Percentiles rank a stretch among this genome's conserved stretches.
Evolutionary conservation across 2,329 filamentous ascomycete species (phyloP).

Genomic region (Fusarium nisikadoi): DNA sequence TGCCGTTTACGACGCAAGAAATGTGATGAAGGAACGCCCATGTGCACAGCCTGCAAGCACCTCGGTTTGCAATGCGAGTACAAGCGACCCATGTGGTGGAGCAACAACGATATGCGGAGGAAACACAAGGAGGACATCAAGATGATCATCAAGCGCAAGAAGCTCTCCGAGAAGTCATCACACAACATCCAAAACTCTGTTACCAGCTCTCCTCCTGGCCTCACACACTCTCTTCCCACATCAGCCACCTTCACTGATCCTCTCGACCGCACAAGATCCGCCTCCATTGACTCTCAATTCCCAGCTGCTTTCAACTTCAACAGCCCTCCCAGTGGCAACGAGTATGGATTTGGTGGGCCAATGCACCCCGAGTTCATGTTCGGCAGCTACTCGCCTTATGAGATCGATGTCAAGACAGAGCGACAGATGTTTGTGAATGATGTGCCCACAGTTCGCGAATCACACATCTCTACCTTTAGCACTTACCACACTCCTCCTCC

Average conservation of each 20-base stretch:
- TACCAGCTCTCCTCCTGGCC: slow-evolving; percentile 74
- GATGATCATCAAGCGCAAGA: slow-evolving; percentile 96
- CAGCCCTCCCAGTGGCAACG: slow-evolving; percentile 64
- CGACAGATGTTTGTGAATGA: slow-evolving; percentile 94
- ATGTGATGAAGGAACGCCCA: slow-evolving; percentile 72
- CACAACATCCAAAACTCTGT: slow-evolving; percentile 65
- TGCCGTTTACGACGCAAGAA: slow-evolving; percentile 75
- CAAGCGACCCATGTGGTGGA: slow-evolving; percentile 97
- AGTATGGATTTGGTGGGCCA: slow-evolving; percentile 71
- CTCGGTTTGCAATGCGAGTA: slow-evolving; percentile 93
- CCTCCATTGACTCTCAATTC: slow-evolving; percentile 83
- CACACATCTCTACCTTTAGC: slow-evolving; percentile 90
- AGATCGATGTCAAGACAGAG: slow-evolving; percentile 96
- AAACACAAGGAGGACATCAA: slow-evolving; percentile 96
- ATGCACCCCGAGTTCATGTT: slow-evolving; percentile 72
- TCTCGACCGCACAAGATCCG: slow-evolving; percentile 76
- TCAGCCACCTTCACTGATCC: slow-evolving; percentile 83
- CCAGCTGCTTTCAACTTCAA: slow-evolving; percentile 79
- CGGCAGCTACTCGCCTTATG: slow-evolving; percentile 78
- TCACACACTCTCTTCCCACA: slow-evolving; percentile 84
- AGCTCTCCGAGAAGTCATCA: slow-evolving; percentile 86
- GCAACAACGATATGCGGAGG: slow-evolving; percentile 86
- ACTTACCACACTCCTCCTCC: slow-evolving; percentile 85
- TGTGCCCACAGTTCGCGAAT: slow-evolving; percentile 84
- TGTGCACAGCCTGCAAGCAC: slow-evolving; percentile 74